Base-by-base conservation (phyloP, 345 rosid species). In the Gossypium raimondii region DNA sequence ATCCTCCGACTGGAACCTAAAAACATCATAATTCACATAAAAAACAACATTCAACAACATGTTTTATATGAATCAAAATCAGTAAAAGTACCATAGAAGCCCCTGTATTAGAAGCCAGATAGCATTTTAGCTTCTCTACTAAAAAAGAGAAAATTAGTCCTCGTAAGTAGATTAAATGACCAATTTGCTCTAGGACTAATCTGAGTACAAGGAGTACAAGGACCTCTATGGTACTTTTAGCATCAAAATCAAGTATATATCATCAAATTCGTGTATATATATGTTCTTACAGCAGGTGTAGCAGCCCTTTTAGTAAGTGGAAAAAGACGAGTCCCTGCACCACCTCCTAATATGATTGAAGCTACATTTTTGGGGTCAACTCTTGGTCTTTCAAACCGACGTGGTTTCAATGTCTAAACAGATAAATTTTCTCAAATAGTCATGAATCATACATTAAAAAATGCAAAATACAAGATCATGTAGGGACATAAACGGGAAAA, bases 1-100 rank as follows among this genome's bases (percentile, higher is more conserved):
- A 94, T 73, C 98, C 98, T 65, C 97, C 98, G 29, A 94, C 90
- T 0, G 97, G 95, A 66, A 94, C 97, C 98, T 94, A 78, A 58
- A 85, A 58, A 86, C 43, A 82, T 67, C 80, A 53, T 52, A 34
- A 73, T 48, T 75, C 45, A 59, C 41, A 58, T 29, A 18, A n/a
- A 10, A 67, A 52, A 29, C 1, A 6, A 48, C 57, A 71, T 41
- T 50, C 16, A 34, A 34, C 41, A 34, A 34, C 41, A 34, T 34
- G 41, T 34, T 34, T 34, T 34, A 34, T 5, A 34, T 34, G 41
- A 34, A 34, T 34, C 41, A 5, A 34, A 34, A 34, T 34, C 7
- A 0, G 41, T 34, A 34, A 34, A 34, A 34, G 41, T 34, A 34
- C 7, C 41, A 34, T 34, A 34, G 41, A 34, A 34, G 41, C 41